A percentile compares a stretch with the other conserved stretches of the same genome.
Conservation (phyloP, 148 eudicot genomes). For the Euryodendron excelsum region DNA sequence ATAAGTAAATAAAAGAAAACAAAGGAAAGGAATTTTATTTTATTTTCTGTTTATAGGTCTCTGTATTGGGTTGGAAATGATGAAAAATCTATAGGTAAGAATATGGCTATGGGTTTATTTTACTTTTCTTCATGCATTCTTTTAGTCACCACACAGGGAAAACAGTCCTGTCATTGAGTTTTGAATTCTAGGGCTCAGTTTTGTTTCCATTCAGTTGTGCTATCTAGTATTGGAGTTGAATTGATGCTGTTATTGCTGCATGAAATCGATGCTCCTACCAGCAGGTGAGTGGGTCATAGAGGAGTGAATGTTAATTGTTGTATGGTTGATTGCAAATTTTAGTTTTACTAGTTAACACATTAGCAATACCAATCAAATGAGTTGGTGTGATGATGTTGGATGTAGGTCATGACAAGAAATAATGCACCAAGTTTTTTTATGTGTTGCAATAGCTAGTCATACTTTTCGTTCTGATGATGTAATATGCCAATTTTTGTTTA, state of each 20-base stretch:
- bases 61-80: neutral
- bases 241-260: neutral
- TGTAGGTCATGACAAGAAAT: neutral
- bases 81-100: neutral
- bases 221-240: neutral
- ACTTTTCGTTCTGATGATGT: neutral
- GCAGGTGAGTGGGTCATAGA: too few species aligned
- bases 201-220: too few species aligned
- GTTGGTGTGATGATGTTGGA: too few species aligned
- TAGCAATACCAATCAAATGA: neutral
- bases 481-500: neutral
- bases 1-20: neutral
- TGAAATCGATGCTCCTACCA: neutral
- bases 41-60: neutral
- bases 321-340: neutral
- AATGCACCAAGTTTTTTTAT: neutral
- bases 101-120: neutral
- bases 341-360: neutral
- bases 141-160: neutral
- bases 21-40: neutral
- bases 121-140: neutral
- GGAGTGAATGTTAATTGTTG: neutral
- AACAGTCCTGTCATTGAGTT: neutral
- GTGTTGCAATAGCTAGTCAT: neutral
- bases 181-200: neutral